Base-by-base conservation (phyloP, 1,284 basidiomycete genomes). In the Xerocomus amazonicus region DNA sequence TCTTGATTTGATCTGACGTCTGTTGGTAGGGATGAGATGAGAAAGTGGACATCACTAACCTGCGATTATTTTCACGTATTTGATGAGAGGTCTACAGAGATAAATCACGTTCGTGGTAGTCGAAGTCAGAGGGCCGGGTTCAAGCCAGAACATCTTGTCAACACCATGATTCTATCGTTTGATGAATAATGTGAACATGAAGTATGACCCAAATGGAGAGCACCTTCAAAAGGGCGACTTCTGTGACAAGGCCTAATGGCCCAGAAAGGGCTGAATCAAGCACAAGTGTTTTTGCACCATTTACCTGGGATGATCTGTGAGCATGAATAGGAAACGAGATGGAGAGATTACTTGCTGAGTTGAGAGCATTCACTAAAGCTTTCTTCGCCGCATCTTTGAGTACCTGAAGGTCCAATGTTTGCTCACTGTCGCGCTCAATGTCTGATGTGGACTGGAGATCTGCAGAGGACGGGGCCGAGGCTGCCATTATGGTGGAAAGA, bases 61-160 rank as follows among this genome's bases (percentile, higher is more conserved):
- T 58, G 95, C 92, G 54, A 99, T 90, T 51, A 92, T 86, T 68
- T 88, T 89, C 69, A 95, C 84, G 70, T 87, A 85, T 56, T 81
- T 86, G 53, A 95, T 88, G 59, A 83, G 80, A 2, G 97, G 93
- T 27, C 94, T 80, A 67, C 92, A 97, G 14, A 99, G 80, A 72
- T 97, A 99, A 17, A 99, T 83, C 53, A 99, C 83, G 57, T 94
- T 96, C 29, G 90, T 83, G 4, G 95, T 94, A 3, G 81, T 80
- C 1, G 91, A 89, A 37, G 84, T 82, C 47, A 97, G 71, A 9
- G 90, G 85, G 27, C 92, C 93, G 8, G 84, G 66, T 69, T 99
- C 97, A 26, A 99, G 83, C 97, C 97, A 99, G 70, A 97, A 97
- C 89, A 99, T 96, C 75, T 97, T 97, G 73, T 98, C 96, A 4